Evolutionary conservation across 2,329 filamentous ascomycete genomes (phyloP), one percentile per base, ranked within the genome.

Genomic region (Gnomoniopsis smithogilvyi): DNA sequence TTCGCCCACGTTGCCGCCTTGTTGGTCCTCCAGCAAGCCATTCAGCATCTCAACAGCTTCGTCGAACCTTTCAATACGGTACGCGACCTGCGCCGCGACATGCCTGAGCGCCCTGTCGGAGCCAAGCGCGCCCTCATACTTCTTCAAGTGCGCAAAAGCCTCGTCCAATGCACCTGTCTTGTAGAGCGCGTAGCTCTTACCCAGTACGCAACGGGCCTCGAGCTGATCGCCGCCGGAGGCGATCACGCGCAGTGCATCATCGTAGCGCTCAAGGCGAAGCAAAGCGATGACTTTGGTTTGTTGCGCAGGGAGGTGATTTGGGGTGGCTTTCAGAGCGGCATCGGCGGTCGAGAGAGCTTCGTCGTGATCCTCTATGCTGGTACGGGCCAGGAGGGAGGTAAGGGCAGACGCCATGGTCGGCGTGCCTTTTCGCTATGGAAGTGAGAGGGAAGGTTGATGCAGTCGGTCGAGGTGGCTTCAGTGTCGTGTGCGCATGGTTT

Each of bases 111-210:
- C 53, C 73, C 67, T 56, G 26, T 58, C 59, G 30, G 60, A 58
- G 14, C 47, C 54, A 43, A 56, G 75, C 6, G 21, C 36, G 36
- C 14, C 10, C 22, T 43, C 26, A 36, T 56, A 43, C 54, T n/a
- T 65, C 17, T 73, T 67, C 19, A 82, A 68, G 17, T 76, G 63
- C 2, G 69, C 72, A 26, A 82, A 79, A 21, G 91, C 90, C 58
- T 88, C 86, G 21, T 81, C 76, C 1, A 91, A 80, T 64, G 86
- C 80, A 24, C 90, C 89, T 0, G 84, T 82, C 76, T 93, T 95
- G 76, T 95, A 96, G 21, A 93, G 80, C n/a, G 89, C 88, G 76
- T 96, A 96, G 2, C 89, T 84, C 70, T 87, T 87, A 72, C 93
- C 91, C 47, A 93, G 78, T 17, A 75, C 68, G 64, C 87, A 90